Conservation (phyloP, 345 rosid genomes). For the Populus davidiana region DNA sequence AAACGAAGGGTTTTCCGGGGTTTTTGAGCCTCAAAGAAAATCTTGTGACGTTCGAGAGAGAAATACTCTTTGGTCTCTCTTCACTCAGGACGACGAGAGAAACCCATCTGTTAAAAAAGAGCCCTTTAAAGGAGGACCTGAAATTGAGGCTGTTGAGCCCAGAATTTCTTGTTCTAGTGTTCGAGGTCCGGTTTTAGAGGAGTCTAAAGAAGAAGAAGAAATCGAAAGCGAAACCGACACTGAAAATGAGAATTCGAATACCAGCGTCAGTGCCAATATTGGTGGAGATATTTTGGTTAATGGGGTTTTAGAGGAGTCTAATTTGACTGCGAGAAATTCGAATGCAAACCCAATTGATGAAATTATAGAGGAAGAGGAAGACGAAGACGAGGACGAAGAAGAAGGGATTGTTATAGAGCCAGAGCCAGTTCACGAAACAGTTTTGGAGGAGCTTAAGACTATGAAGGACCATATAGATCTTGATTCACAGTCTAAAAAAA, state of each 20-base stretch:
- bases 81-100: constrained; percentile 59
- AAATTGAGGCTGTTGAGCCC: constrained; percentile 34
- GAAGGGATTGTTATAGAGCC: constrained; percentile 21
- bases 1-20: constrained; percentile 80
- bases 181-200: constrained; percentile 40
- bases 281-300: neutral
- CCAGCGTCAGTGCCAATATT: constrained; percentile 28
- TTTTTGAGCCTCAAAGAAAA: constrained; percentile 91
- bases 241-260: constrained; percentile 24
- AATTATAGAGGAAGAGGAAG: constrained; percentile 49
- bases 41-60: constrained; percentile 95
- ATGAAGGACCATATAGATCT: constrained; percentile 95
- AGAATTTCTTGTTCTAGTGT: constrained; percentile 43
- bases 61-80: constrained; percentile 74
- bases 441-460: constrained; percentile 57
- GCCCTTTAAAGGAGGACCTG: constrained; percentile 14
- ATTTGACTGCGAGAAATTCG: constrained; percentile 31
- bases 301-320: constrained; percentile 43
- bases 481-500: constrained; percentile 70
- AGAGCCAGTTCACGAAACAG: constrained; percentile 12
- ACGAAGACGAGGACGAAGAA: constrained; percentile 28
- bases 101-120: constrained; percentile 32
- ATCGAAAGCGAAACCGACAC: constrained; percentile 35
- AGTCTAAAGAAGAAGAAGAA: constrained; percentile 52
- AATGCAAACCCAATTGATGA: constrained; percentile 43